These are phyloP conservation scores for Xylariaceae sp. DNA, from an alignment of 2,329 filamentous ascomycete species.

Conservation along the genomic window DNA sequence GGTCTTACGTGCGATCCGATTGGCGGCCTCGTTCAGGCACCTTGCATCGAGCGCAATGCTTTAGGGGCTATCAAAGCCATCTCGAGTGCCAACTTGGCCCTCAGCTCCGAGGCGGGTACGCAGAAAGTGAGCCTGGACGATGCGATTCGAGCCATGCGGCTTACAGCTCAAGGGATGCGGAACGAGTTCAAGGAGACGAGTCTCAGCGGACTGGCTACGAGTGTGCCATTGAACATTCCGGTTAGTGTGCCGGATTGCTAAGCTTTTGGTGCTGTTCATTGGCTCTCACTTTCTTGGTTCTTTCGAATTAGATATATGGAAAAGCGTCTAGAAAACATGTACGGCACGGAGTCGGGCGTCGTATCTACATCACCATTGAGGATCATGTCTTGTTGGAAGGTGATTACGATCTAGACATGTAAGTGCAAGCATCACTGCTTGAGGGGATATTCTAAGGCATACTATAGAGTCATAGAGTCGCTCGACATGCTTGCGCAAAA, in stretches of 20 bases:
- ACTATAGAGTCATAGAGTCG: too few species aligned
- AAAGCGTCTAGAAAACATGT: neutral
- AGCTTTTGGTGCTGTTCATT: slow-evolving; percentile 1
- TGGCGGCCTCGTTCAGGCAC: slow-evolving; percentile 49
- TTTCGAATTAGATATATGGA: neutral
- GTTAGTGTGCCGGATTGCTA: slow-evolving; percentile 52
- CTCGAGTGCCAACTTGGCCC: slow-evolving; percentile 48
- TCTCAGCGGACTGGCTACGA: slow-evolving; percentile 48
- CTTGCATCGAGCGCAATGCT: slow-evolving; percentile 51
- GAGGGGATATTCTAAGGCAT: too few species aligned
- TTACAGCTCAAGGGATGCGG: slow-evolving; percentile 50
- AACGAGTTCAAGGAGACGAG: slow-evolving; percentile 55
- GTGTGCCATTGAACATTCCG: slow-evolving; percentile 48
- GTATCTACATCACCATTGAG: too few species aligned
- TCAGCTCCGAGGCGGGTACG: slow-evolving; percentile 43
- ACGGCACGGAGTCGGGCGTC: too few species aligned
- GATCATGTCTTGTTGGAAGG: too few species aligned
- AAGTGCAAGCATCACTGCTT: too few species aligned
- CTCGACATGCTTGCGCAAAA: too few species aligned
- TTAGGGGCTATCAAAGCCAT: slow-evolving; percentile 51
- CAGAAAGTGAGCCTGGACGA: slow-evolving; percentile 50
- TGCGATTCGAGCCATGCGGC: slow-evolving; percentile 49
- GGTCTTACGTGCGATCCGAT: slow-evolving; percentile 51
- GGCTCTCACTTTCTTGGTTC: neutral
- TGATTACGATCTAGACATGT: too few species aligned